Conservation (phyloP, 805 yeast genomes). For the Ogataea pignaliae region DNA sequence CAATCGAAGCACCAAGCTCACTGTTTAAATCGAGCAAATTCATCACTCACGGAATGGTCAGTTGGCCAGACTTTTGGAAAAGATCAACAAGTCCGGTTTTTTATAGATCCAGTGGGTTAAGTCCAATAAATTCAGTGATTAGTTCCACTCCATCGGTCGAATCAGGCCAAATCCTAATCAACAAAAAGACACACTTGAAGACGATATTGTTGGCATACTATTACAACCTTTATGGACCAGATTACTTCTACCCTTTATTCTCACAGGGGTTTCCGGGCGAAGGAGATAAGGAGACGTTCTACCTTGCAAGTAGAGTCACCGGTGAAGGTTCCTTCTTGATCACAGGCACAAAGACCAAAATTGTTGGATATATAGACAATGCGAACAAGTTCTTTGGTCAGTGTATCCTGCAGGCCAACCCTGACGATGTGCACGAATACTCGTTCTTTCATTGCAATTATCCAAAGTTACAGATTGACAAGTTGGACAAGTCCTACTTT, state of each 20-base stretch:
- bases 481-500: conserved; percentile 16
- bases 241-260: conserved; percentile 60
- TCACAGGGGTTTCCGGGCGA: conserved; percentile 75
- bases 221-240: conserved; percentile 65
- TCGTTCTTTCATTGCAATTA: conserved; percentile 30
- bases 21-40: conserved; percentile 43
- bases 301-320: conserved; percentile 56
- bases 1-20: conserved; percentile 34
- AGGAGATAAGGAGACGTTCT: conserved; percentile 77
- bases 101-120: conserved; percentile 44
- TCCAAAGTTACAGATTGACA: conserved; percentile 25
- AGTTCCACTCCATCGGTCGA: conserved; percentile 57
- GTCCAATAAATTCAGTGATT: conserved; percentile 27
- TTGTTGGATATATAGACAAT: conserved; percentile 26
- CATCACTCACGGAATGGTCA: conserved; percentile 40
- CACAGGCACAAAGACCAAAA: conserved; percentile 28
- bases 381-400: conserved; percentile 25
- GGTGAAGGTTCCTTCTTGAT: conserved; percentile 24
- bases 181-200: conserved; percentile 53
- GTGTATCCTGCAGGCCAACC: conserved; percentile 28
- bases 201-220: conserved; percentile 57
- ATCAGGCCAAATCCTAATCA: conserved; percentile 63
- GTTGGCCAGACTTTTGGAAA: conserved; percentile 70
- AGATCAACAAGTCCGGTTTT: conserved; percentile 56
- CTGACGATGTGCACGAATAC: conserved; percentile 18